These are phyloP conservation scores for Phialophora macrospora DNA, from an alignment of 2,329 filamentous ascomycete species.

Conservation along the genomic window DNA sequence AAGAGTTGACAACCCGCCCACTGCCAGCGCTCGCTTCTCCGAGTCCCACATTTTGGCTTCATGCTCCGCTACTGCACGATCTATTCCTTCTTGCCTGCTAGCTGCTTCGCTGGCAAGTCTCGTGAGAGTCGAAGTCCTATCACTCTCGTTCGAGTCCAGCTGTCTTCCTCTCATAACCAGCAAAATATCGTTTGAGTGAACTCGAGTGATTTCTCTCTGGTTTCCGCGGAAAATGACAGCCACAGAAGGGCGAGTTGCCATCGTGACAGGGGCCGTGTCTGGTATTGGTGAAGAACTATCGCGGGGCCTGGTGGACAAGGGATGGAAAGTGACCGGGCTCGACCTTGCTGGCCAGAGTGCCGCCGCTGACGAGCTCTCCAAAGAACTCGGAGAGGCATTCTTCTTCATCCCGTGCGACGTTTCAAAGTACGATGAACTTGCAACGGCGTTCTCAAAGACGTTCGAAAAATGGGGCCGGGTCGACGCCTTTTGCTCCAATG, in stretches of 20 bases:
- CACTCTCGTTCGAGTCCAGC: background rate
- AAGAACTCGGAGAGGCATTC: constrained; percentile 46
- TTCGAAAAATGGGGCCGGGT: constrained; percentile 54
- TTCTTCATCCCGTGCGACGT: constrained; percentile 56
- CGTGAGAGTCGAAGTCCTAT: background rate
- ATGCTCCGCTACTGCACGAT: constrained; percentile 4
- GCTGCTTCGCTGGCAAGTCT: constrained; percentile 1
- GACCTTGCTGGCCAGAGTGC: constrained; percentile 42
- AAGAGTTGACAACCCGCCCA: background rate
- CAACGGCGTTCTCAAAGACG: constrained; percentile 50
- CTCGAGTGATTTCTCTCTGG: background rate
- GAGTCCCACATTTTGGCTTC: background rate
- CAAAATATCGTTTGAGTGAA: background rate
- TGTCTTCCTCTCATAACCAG: background rate
- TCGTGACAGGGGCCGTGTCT: constrained; percentile 41
- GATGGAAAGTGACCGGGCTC: constrained; percentile 45
- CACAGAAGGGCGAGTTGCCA: constrained; percentile 3
- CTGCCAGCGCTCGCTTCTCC: background rate
- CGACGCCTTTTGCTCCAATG: constrained; percentile 58
- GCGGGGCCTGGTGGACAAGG: constrained; percentile 44
- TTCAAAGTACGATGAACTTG: constrained; percentile 53
- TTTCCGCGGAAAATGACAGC: background rate
- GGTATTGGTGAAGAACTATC: constrained; percentile 55
- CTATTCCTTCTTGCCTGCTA: constrained; percentile 7
- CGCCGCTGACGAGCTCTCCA: constrained; percentile 37